Evolutionary conservation across 2,329 filamentous ascomycete genomes (phyloP).

Genomic region (Chrysoporthe austroafricana): DNA sequence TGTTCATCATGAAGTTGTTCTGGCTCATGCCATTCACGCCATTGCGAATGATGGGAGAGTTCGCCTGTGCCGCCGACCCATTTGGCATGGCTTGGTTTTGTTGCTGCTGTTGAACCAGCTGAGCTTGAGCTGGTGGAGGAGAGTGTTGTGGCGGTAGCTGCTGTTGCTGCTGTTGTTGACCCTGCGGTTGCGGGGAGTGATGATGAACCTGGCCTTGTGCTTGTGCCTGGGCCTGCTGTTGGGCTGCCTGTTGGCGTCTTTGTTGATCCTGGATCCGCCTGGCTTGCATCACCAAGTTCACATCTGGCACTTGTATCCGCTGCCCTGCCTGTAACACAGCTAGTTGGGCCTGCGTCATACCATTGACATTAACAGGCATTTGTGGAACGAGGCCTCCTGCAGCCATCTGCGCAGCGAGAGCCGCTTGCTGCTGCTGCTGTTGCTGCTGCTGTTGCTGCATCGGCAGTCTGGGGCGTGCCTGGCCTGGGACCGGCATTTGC

Average conservation of each 20-base stretch:
- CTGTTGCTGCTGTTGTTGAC: conserved; percentile 40
- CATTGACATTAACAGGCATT: conserved; percentile 58
- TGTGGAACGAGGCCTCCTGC: conserved; percentile 52
- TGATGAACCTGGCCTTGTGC: conserved; percentile 44
- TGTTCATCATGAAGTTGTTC: conserved; percentile 56
- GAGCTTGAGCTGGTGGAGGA: conserved; percentile 34
- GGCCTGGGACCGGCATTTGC: conserved; percentile 50
- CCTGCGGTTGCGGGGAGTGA: conserved; percentile 42
- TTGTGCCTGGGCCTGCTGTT: conserved; percentile 35
- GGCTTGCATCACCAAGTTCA: conserved; percentile 64
- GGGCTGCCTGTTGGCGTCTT: conserved; percentile 37
- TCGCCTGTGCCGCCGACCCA: conserved; percentile 23
- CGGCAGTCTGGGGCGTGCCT: conserved; percentile 55
- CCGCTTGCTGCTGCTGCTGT: conserved; percentile 40
- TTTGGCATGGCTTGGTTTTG: conserved; percentile 42
- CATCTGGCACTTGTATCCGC: conserved; percentile 62
- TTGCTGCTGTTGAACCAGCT: conserved; percentile 39
- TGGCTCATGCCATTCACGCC: conserved; percentile 50
- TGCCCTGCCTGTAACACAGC: conserved; percentile 62
- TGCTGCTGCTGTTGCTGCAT: conserved; percentile 46
- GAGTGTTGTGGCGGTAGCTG: conserved; percentile 36
- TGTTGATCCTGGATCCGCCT: conserved; percentile 70
- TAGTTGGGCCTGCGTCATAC: conserved; percentile 68
- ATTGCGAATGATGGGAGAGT: conserved; percentile 34
- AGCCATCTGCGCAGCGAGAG: conserved; percentile 54